Base-by-base conservation (phyloP, 2,329 filamentous ascomycete species). In the Colletotrichum chrysophilum region DNA sequence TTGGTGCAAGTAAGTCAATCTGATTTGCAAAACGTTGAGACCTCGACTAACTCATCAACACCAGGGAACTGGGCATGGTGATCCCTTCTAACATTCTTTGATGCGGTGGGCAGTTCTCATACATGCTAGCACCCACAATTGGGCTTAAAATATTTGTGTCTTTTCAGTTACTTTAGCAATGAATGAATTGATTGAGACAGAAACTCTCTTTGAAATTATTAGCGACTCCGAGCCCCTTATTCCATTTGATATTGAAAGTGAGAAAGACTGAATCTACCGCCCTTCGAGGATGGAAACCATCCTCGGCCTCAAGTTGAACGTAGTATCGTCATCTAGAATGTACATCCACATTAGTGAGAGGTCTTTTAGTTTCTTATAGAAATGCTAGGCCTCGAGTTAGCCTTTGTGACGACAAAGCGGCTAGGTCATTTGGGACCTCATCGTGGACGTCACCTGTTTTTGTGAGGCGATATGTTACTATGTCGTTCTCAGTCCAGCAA, bases 401-500 rank as follows among this genome's bases (percentile, higher is more conserved):
- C 10, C 10, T 12, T 32, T 32, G 30, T 32, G 30, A 32, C 10
- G 1, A 6, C 30, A 32, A 32, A 32, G 30, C 1, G 4, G 30
- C 30, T 32, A 5, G 30, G 30, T 5, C 30, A 32, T 32, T 32
- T 2, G 10, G 10, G 10, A 5, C 10, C 3, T 34, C 16, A 18
- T 10, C 18, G 3, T 48, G 38, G 38, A n/a, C 9, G 38, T 48
- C 9, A 0, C 18, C 38, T 48, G 0, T 12, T n/a, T 6, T 18
- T 48, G 9, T 7, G 9, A 48, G 9, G 38, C 38, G 18, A 48
- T n/a, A n/a, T n/a, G 0, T 48, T n/a, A 5, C 38, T 6, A 0
- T 48, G 0, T n/a, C 38, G 0, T 48, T n/a, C 9, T n/a, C 2
- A 0, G 0, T 21, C 0, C 38, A 48, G 18, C 18, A 48, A 48